A percentile compares a stretch with the other conserved stretches of the same genome.
Evolutionary conservation across 106 monocot species (phyloP).

Genomic region (Dioscorea alata): DNA sequence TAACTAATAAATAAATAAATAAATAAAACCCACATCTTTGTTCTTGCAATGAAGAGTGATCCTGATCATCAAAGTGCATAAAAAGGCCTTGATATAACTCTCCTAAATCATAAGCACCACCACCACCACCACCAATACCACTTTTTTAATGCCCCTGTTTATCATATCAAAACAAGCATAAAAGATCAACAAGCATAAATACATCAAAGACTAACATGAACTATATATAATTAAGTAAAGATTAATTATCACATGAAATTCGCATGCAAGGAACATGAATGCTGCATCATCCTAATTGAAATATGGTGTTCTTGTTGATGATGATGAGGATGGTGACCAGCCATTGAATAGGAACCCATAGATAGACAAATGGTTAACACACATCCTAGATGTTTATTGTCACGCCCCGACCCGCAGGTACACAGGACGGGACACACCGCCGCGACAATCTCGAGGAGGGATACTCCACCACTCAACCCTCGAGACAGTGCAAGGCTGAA

Average conservation of each 20-base stretch:
- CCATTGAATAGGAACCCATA: too few relatives aligned
- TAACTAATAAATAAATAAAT: not conserved
- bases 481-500: too few relatives aligned
- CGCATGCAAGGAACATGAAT: constrained; percentile 33
- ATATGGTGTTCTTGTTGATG: constrained; percentile 30
- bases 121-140: constrained; percentile 33
- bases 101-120: constrained; percentile 51
- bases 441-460: too few relatives aligned
- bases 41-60: constrained; percentile 58
- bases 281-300: constrained; percentile 30
- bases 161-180: not conserved
- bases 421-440: too few relatives aligned
- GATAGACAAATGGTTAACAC: too few relatives aligned
- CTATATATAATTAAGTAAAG: not conserved
- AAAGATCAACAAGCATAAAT: not conserved
- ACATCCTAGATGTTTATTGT: too few relatives aligned
- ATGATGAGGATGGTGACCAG: constrained; percentile 8
- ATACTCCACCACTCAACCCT: too few relatives aligned
- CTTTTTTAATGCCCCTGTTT: constrained; percentile 28
- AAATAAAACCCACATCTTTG: constrained; percentile 56
- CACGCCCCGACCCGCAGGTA: too few relatives aligned
- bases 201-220: not conserved
- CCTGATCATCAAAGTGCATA: constrained; percentile 77
- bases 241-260: constrained; percentile 40
- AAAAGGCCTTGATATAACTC: constrained; percentile 89